Percentiles rank a stretch among this genome's conserved stretches.
phyloP scores from a whole-genome alignment of 2,329 filamentous ascomycete genomes.

The Aureobasidium sp. region DNA sequence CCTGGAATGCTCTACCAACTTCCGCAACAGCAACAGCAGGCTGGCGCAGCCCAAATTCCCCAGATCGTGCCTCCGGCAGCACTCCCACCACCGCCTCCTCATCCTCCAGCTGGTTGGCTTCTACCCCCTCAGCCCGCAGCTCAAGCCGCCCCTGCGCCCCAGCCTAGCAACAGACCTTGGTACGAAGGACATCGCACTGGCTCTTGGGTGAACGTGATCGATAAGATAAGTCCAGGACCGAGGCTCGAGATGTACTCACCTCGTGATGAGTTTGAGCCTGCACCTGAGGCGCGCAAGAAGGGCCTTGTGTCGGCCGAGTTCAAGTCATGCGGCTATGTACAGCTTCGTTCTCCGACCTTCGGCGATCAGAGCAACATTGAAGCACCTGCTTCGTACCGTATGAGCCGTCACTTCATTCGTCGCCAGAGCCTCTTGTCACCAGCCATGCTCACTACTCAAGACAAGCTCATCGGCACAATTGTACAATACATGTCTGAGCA shows the following conservation, averaged over 20 bases:
- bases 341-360: constrained; percentile 30
- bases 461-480: constrained; percentile 34
- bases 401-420: constrained; percentile 25
- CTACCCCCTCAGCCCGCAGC: not conserved
- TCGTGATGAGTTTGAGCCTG: constrained; percentile 26
- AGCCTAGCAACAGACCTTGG: constrained; percentile 19
- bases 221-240: constrained; percentile 43
- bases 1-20: constrained; percentile 6
- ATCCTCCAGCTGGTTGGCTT: not conserved
- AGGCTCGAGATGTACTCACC: constrained; percentile 36
- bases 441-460: constrained; percentile 34
- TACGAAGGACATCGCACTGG: constrained; percentile 33
- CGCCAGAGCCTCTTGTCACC: constrained; percentile 27
- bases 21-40: not conserved
- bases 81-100: not conserved
- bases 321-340: constrained; percentile 56
- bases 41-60: not conserved
- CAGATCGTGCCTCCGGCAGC: not conserved
- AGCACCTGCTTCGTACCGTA: constrained; percentile 17
- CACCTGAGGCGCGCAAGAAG: constrained; percentile 22
- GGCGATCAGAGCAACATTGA: constrained; percentile 31
- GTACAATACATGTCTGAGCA: constrained; percentile 31
- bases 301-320: constrained; percentile 42
- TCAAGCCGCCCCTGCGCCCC: not conserved
- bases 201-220: constrained; percentile 46